Percentiles rank a stretch among this genome's conserved stretches.
These are phyloP conservation scores for Penicillium corylophilum DNA, from an alignment of 2,329 filamentous ascomycete genomes.

Conservation along the genomic window DNA sequence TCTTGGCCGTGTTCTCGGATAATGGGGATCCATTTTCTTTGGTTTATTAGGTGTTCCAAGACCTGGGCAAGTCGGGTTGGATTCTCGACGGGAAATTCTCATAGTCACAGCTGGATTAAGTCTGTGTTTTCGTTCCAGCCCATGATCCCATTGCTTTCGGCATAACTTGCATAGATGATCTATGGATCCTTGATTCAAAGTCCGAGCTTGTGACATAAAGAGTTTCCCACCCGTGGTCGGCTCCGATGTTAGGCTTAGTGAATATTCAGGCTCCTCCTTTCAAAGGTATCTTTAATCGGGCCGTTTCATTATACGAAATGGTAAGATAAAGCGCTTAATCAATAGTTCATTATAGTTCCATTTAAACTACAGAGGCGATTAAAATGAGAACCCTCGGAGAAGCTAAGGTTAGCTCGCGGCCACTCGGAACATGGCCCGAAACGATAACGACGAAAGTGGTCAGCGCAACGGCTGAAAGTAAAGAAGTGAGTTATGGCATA, in stretches of 20 bases:
- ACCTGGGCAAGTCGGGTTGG: not conserved
- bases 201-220: not conserved
- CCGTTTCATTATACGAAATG: not conserved
- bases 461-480: not conserved
- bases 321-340: not conserved
- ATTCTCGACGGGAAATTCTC: not conserved
- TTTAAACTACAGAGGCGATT: not conserved
- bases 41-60: not conserved
- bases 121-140: not conserved
- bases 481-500: not conserved
- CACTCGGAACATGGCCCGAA: not conserved
- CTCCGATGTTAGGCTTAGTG: not conserved
- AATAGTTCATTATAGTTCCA: not conserved
- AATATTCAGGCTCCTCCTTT: not conserved
- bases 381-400: not conserved
- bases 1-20: slow-evolving; percentile 1
- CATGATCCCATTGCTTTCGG: not conserved
- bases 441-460: not conserved
- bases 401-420: not conserved
- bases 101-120: not conserved
- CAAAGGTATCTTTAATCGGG: not conserved
- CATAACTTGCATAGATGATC: not conserved
- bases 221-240: not conserved
- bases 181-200: not conserved
- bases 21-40: not conserved